Conservation (phyloP, 148 eudicot genomes). For the Amaranthus palmeri region DNA sequence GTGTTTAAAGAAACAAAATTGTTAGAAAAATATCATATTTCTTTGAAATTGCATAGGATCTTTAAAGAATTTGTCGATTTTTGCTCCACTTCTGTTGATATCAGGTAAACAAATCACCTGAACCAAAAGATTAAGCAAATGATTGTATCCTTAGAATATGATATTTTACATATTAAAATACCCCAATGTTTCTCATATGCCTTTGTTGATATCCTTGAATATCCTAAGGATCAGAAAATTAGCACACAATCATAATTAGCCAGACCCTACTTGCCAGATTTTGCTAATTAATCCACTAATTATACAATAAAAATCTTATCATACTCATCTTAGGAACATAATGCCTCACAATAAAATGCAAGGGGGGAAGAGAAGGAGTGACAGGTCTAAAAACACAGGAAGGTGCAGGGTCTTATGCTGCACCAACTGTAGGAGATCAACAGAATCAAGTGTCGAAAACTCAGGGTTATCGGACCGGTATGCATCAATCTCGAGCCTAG, state of each 20-base stretch:
- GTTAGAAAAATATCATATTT: no score
- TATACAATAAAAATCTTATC: slow-evolving; percentile 7
- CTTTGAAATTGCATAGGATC: no score
- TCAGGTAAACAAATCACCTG: no score
- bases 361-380: slow-evolving; percentile 9
- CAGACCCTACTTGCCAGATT: slow-evolving; percentile 25
- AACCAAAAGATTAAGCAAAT: no score
- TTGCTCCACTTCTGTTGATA: no score
- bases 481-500: slow-evolving; percentile 45
- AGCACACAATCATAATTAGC: slow-evolving; percentile 43
- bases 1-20: no score
- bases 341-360: slow-evolving; percentile 29
- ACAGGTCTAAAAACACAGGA: slow-evolving; percentile 33
- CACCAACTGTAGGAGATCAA: slow-evolving; percentile 47
- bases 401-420: slow-evolving; percentile 61
- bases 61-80: no score
- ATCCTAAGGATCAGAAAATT: slow-evolving; percentile 18
- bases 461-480: slow-evolving; percentile 31
- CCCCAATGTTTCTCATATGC: slow-evolving; percentile 26
- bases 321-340: neutral
- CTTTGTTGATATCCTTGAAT: slow-evolving; percentile 16
- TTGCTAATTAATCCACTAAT: slow-evolving; percentile 20
- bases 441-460: slow-evolving; percentile 33
- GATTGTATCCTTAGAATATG: no score
- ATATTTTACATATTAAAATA: neutral